Evolutionary conservation across 192 early-diverging fungal species (phyloP).

Genomic region (Diversispora epigaea): DNA sequence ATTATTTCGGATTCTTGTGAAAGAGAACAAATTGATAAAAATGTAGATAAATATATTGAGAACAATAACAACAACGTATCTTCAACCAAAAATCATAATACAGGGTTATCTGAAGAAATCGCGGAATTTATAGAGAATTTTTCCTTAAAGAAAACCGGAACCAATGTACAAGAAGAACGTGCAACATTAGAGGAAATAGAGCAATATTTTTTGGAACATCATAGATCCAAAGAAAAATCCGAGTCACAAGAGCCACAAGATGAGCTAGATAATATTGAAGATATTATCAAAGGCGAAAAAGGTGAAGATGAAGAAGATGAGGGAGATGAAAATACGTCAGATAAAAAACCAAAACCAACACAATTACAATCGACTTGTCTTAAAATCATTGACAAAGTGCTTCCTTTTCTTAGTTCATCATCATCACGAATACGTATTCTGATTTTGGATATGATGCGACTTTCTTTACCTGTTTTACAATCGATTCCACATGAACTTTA

Average conservation of each 20-base stretch:
- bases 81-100: conserved; percentile 30
- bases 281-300: conserved; percentile 1
- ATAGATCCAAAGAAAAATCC: conserved; percentile 32
- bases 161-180: not conserved
- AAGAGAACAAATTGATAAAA: conserved; percentile 11
- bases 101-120: conserved; percentile 34
- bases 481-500: conserved; percentile 44
- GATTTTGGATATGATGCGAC: conserved; percentile 42
- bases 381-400: conserved; percentile 48
- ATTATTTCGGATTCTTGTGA: conserved; percentile 19
- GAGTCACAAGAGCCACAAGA: conserved; percentile 9
- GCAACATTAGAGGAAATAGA: conserved; percentile 46
- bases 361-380: conserved; percentile 45
- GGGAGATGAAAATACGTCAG: not conserved
- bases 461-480: conserved; percentile 41
- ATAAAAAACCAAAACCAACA: conserved; percentile 29
- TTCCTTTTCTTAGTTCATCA: conserved; percentile 51
- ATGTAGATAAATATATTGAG: not conserved
- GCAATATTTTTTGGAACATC: conserved; percentile 42
- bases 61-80: conserved; percentile 18
- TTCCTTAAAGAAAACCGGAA: not conserved
- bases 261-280: not conserved
- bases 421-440: conserved; percentile 47
- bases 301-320: not conserved
- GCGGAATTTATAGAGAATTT: conserved; percentile 26